Evolutionary conservation across 352 stramenopile genomes (phyloP).

Genomic region (Chrysophaeum taylorii): DNA sequence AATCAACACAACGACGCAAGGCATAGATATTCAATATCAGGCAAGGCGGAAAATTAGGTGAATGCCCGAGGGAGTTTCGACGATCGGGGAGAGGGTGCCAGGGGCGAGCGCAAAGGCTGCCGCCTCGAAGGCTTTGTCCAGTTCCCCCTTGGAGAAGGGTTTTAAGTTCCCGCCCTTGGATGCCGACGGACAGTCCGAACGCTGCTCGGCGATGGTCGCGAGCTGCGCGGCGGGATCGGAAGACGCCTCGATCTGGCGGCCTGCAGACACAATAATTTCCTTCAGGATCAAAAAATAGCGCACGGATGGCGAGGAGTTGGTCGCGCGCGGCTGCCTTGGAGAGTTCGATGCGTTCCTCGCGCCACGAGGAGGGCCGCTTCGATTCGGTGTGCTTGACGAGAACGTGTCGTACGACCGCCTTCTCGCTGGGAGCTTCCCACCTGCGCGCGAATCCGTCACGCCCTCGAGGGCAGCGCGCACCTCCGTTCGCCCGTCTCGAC

Average conservation of each 20-base stretch:
- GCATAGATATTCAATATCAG: no score
- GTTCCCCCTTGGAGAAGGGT: background rate
- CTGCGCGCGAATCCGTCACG: no score
- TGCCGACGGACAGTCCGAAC: background rate
- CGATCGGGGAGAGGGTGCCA: background rate
- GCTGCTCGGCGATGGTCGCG: background rate
- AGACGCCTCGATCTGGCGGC: background rate
- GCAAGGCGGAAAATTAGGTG: background rate
- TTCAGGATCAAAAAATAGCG: no score
- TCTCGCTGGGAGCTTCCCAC: background rate
- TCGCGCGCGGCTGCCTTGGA: background rate
- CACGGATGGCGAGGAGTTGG: background rate
- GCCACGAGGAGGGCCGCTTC: background rate
- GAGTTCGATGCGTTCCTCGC: background rate
- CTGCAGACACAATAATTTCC: no score
- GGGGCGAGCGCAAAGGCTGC: background rate
- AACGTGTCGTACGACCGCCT: background rate
- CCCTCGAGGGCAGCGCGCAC: background rate
- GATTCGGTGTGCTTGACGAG: slow-evolving; percentile 3
- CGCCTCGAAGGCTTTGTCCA: background rate
- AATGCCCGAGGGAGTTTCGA: background rate
- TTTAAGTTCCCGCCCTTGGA: background rate
- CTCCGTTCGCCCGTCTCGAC: background rate
- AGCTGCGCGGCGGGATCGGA: background rate
- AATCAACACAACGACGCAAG: no score